Evolutionary conservation across 2,329 filamentous ascomycete genomes (phyloP).

Genomic region (Scytalidium sp.): DNA sequence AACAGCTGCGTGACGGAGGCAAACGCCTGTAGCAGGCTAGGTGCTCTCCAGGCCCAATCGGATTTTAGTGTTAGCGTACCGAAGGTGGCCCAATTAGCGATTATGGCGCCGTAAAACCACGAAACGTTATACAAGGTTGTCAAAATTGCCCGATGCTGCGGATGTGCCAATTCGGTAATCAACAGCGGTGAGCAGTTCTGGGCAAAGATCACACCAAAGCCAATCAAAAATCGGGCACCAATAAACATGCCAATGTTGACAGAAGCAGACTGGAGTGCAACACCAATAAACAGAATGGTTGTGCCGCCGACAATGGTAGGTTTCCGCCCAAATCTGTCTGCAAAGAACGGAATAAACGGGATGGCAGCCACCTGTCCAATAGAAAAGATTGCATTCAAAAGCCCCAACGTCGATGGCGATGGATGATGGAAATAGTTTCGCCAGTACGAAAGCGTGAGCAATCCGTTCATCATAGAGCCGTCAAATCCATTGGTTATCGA

Average conservation of each 20-base stretch:
- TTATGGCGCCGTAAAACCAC: slow-evolving; percentile 33
- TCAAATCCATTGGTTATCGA: slow-evolving; percentile 35
- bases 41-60: slow-evolving; percentile 31
- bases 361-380: slow-evolving; percentile 24
- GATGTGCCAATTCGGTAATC: slow-evolving; percentile 50
- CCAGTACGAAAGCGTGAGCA: slow-evolving; percentile 44
- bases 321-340: slow-evolving; percentile 31
- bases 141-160: slow-evolving; percentile 49
- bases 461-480: slow-evolving; percentile 42
- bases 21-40: slow-evolving; percentile 27
- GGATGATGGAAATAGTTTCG: slow-evolving; percentile 32
- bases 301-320: slow-evolving; percentile 6
- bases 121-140: slow-evolving; percentile 50
- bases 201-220: slow-evolving; percentile 27
- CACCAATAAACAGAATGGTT: slow-evolving; percentile 37
- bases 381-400: slow-evolving; percentile 28
- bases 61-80: slow-evolving; percentile 13
- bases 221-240: slow-evolving; percentile 35
- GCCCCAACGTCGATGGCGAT: slow-evolving; percentile 29
- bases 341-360: slow-evolving; percentile 36
- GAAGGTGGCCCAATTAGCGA: slow-evolving; percentile 27
- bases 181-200: slow-evolving; percentile 39
- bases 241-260: slow-evolving; percentile 36
- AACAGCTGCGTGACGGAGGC: slow-evolving; percentile 23
- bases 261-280: slow-evolving; percentile 33